phyloP scores from a whole-genome alignment of 352 stramenopile genomes.

The Phytophthora parvispora region DNA sequence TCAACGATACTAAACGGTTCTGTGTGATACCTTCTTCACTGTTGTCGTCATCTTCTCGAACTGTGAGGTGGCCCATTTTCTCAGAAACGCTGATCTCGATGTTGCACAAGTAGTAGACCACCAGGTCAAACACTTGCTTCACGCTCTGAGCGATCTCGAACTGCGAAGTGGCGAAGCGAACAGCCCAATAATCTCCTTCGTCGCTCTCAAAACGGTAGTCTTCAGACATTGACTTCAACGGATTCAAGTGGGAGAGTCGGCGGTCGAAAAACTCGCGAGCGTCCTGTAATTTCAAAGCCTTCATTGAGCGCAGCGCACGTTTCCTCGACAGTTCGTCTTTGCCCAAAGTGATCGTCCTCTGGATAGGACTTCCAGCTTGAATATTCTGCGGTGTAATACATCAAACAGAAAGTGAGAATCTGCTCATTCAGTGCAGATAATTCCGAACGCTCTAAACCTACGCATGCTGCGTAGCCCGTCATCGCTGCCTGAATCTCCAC shows the following conservation, averaged over 20 bases:
- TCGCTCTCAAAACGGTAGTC: constrained; percentile 42
- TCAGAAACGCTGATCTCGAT: constrained; percentile 53
- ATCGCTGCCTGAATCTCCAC: constrained; percentile 39
- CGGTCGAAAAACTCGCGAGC: constrained; percentile 23
- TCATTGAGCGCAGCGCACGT: constrained; percentile 19
- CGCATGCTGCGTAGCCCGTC: constrained; percentile 36
- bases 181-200: constrained; percentile 35
- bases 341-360: constrained; percentile 29
- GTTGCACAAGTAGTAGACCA: constrained; percentile 47
- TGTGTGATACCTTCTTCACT: constrained; percentile 33
- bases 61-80: constrained; percentile 41
- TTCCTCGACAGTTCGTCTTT: constrained; percentile 23
- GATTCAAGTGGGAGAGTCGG: constrained; percentile 27
- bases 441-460: constrained; percentile 13
- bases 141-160: constrained; percentile 33
- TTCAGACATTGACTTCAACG: constrained; percentile 35
- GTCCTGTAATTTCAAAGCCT: constrained; percentile 29
- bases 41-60: constrained; percentile 48
- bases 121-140: constrained; percentile 46
- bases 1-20: constrained; percentile 36
- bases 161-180: constrained; percentile 36
- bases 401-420: background rate
- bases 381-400: constrained; percentile 37
- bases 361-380: constrained; percentile 39
- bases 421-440: background rate